These are phyloP conservation scores for Xylaria polymorpha DNA, from an alignment of 2,329 filamentous ascomycete species.

Conservation along the genomic window DNA sequence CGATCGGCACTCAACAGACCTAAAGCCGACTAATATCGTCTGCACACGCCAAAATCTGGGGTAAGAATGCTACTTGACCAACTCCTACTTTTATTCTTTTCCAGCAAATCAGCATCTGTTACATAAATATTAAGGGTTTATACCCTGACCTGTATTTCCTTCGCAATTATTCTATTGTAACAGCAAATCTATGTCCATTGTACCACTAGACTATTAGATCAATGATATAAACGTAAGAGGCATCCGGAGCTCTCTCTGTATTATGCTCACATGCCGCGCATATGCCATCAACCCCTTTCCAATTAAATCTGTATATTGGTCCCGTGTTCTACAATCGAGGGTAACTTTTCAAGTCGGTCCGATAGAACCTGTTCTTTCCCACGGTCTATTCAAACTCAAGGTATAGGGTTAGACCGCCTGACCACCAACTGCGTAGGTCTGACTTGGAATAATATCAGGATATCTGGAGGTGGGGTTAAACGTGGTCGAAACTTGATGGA, in stretches of 20 bases:
- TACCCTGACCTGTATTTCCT: background rate
- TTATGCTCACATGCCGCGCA: background rate
- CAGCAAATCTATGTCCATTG: background rate
- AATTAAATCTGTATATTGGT: background rate
- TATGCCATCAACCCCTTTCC: background rate
- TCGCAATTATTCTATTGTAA: background rate
- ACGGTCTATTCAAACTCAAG: background rate
- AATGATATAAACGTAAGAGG: background rate
- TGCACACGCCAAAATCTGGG: conserved; percentile 14
- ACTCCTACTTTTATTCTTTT: background rate
- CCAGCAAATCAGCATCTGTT: background rate
- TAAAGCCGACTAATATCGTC: conserved; percentile 9
- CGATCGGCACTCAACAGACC: background rate
- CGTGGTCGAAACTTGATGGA: background rate
- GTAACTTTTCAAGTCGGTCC: background rate
- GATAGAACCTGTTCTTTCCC: background rate
- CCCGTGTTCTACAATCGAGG: background rate
- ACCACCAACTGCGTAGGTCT: background rate
- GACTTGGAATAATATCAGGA: conserved; percentile 4
- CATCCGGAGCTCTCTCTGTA: background rate
- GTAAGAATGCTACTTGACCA: conserved; percentile 13
- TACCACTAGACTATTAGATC: background rate
- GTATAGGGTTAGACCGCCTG: background rate
- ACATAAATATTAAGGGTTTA: background rate
- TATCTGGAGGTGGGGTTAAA: background rate